A percentile compares a stretch with the other conserved stretches of the same genome.
Conservation (phyloP, 2,329 filamentous ascomycete species). For the Verticillium alfalfae region DNA sequence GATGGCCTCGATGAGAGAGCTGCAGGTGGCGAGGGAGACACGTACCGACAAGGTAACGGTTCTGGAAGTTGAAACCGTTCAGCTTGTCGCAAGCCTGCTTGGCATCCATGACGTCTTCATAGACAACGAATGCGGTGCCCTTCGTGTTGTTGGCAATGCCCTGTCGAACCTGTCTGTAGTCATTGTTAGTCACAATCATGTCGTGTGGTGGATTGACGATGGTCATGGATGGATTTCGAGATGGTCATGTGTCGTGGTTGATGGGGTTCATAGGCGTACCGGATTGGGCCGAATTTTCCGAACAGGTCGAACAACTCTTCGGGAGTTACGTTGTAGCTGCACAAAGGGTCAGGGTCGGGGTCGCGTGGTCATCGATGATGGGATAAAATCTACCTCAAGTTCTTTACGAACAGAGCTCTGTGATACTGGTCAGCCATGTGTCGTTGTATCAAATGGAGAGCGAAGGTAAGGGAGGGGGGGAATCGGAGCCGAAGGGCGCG, state of each 20-base stretch:
- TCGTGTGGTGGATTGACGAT: constrained; percentile 7
- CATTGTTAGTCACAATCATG: neutral
- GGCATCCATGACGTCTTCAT: constrained; percentile 98
- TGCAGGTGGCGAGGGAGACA: constrained; percentile 16
- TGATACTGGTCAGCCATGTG: constrained; percentile 24
- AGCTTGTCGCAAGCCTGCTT: constrained; percentile 99
- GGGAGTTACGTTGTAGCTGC: constrained; percentile 95
- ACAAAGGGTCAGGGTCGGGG: neutral
- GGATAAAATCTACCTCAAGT: constrained; percentile 69
- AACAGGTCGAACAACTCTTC: constrained; percentile 99
- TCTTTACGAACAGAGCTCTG: constrained; percentile 99
- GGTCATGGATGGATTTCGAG: constrained; percentile 1
- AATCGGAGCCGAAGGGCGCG: neutral
- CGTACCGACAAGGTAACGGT: constrained; percentile 95
- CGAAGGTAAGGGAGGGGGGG: neutral
- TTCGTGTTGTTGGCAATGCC: constrained; percentile 97
- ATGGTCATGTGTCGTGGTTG: neutral
- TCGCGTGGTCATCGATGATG: constrained; percentile 29
- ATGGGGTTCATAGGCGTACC: constrained; percentile 52
- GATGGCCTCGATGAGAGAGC: neutral
- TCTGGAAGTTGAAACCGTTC: constrained; percentile 99
- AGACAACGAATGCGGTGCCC: constrained; percentile 97
- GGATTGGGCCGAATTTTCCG: constrained; percentile 92
- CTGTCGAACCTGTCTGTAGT: constrained; percentile 86
- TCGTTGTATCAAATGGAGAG: neutral